Evolutionary conservation across 2,329 filamentous ascomycete genomes (phyloP), one percentile per base, ranked within the genome.

Genomic region (Bretziella fagacearum): DNA sequence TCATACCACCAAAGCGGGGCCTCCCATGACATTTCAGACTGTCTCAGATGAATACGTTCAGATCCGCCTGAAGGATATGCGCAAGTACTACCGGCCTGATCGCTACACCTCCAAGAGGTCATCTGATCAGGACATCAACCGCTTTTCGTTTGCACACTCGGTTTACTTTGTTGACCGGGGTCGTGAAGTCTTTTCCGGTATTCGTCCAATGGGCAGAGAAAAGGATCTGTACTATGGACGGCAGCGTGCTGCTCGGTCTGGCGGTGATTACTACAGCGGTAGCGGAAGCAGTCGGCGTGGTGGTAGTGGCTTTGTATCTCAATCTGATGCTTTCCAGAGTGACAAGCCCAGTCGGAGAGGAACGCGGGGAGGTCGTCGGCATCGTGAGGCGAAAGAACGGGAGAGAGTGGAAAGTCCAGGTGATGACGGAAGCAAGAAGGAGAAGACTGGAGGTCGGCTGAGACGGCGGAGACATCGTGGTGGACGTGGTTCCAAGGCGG

Each of bases 71-170:
- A 74, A 79, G 22, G 66, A 64, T 51, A 67, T 77, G 58, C 63
- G 59, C 11, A 60, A 62, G 15, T 66, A 65, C 52, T 72, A 71
- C 59, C 62, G 67, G 36, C 55, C 67, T 30, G 68, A 67, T 52
- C 59, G 65, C 51, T 62, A 68, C 45, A 43, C 11, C 8, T 7
- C 26, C 15, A n/a, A 13, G 13, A 10, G 23, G 8, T 43, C 40
- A 15, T 18, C 20, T 13, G 26, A 22, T 17, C 35, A 13, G 18
- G 40, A 30, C 7, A 74, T 74, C 61, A 77, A 82, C 57, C 69
- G 81, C 26, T 85, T 84, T 58, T 80, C 78, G 0, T 86, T 86
- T 54, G 80, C 85, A 58, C 65, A 77, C 48, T 69, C 67, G 1
- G 74, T 78, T 51, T 57, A 62, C 4, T 75, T 86, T 46, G 79